Evolutionary conservation across 2,329 filamentous ascomycete genomes (phyloP), one percentile per base, ranked within the genome.

Genomic region (Dothiorella sarmentorum): DNA sequence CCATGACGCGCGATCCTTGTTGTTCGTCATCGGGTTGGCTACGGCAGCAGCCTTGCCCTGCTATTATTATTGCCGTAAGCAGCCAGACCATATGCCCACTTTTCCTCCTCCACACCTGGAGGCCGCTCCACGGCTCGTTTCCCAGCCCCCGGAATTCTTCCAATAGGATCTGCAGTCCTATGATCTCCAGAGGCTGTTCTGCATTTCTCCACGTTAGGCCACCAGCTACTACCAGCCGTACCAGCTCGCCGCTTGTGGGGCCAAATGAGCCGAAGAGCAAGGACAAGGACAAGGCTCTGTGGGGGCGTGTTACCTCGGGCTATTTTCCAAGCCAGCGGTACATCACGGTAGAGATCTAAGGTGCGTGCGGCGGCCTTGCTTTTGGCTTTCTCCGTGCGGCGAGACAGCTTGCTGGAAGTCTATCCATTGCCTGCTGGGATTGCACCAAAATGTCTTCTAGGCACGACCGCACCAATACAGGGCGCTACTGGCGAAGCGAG

Each of bases 201-300:
- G 9, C 18, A 10, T 7, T 15, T 22, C 47, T 13, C 47, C 20
- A 11, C 20, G 20, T 26, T 17, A 38, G 47, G 47, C 47, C 47
- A 26, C 47, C 29, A 17, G 18, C 47, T 37, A 49, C 22, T 26
- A n/a, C 22, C 22, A n/a, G 31, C 7, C 17, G 18, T 37, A 31
- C 47, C 49, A 40, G n/a, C 49, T 53, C 49, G 49, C 49, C 49
- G 22, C 31, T 7, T 18, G 47, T 52, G 47, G 47, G 31, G 31
- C 31, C 18, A 37, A 15, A 4, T 11, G 47, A 22, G 29, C 27
- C 20, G 44, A 35, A 61, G 61, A 43, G 47, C 33, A 24, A 60
- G 61, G 40, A 38, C 35, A 22, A 60, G 51, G 44, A 40, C 55
- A 13, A 63, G 44, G 60, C 42, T 13, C 35, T 44, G 33, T 49